Percentiles rank a stretch among this genome's conserved stretches.
phyloP scores from a whole-genome alignment of 225 moss, liverwort and hornwort species.

The Pleurozium schreberi region DNA sequence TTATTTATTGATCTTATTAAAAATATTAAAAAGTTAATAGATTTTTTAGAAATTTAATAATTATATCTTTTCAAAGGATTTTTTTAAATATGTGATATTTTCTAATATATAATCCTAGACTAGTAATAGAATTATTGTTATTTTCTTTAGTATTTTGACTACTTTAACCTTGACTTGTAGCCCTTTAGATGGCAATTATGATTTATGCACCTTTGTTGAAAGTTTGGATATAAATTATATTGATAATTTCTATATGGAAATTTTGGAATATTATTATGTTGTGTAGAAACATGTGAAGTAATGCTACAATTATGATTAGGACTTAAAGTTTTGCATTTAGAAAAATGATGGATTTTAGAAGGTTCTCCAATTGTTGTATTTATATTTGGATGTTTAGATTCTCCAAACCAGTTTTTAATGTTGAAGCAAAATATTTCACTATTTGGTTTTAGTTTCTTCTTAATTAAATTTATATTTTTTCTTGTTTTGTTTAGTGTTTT shows the following conservation, averaged over 20 bases:
- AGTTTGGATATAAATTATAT: background rate
- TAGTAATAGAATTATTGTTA: too few relatives aligned
- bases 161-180: background rate
- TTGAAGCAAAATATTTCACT: background rate
- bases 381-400: background rate
- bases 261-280: background rate
- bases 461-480: background rate
- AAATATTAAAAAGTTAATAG: too few relatives aligned
- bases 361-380: background rate
- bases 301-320: background rate
- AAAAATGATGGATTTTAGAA: background rate
- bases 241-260: background rate
- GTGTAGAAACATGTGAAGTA: background rate
- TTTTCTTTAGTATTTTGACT: background rate
- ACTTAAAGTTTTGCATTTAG: background rate
- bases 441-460: background rate
- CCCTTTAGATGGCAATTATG: background rate
- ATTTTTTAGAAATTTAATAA: background rate
- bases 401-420: background rate
- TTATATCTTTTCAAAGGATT: background rate
- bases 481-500: background rate
- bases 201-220: background rate
- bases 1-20: too few relatives aligned
- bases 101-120: accelerated
- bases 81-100: background rate